Evolutionary conservation across 805 yeast species (phyloP).

Genomic region (Barnettozyma californica): DNA sequence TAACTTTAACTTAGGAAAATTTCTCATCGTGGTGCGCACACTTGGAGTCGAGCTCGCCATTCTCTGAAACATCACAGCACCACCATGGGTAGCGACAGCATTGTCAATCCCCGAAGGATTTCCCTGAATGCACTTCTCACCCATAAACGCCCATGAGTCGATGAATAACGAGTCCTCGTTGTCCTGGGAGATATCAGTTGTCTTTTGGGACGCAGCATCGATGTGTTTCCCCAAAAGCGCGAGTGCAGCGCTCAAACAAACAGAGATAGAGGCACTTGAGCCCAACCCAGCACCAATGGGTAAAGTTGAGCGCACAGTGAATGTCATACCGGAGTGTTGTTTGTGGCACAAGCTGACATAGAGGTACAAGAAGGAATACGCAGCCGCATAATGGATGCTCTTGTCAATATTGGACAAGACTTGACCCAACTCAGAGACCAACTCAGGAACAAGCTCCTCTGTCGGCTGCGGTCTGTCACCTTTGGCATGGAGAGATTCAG

Average conservation of each 20-base stretch:
- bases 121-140: slow-evolving; percentile 94
- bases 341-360: slow-evolving; percentile 53
- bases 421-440: slow-evolving; percentile 44
- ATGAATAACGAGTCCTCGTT: slow-evolving; percentile 50
- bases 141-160: slow-evolving; percentile 85
- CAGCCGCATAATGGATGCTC: slow-evolving; percentile 68
- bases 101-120: slow-evolving; percentile 96
- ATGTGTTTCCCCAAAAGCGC: slow-evolving; percentile 55
- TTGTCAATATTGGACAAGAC: slow-evolving; percentile 42
- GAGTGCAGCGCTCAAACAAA: slow-evolving; percentile 74
- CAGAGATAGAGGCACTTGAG: slow-evolving; percentile 86
- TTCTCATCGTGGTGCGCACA: slow-evolving; percentile 60
- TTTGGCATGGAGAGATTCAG: slow-evolving; percentile 18
- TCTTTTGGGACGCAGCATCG: slow-evolving; percentile 29
- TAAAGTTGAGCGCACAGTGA: slow-evolving; percentile 71
- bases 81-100: slow-evolving; percentile 93
- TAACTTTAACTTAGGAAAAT: slow-evolving; percentile 69
- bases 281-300: slow-evolving; percentile 98
- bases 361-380: slow-evolving; percentile 78
- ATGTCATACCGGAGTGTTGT: slow-evolving; percentile 44
- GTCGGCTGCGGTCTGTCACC: slow-evolving; percentile 30
- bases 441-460: slow-evolving; percentile 54
- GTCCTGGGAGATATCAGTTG: slow-evolving; percentile 32
- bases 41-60: slow-evolving; percentile 47
- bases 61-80: slow-evolving; percentile 88